phyloP scores from a whole-genome alignment of 2,329 filamentous ascomycete species.

The Torrubiellomyces zombiae region DNA sequence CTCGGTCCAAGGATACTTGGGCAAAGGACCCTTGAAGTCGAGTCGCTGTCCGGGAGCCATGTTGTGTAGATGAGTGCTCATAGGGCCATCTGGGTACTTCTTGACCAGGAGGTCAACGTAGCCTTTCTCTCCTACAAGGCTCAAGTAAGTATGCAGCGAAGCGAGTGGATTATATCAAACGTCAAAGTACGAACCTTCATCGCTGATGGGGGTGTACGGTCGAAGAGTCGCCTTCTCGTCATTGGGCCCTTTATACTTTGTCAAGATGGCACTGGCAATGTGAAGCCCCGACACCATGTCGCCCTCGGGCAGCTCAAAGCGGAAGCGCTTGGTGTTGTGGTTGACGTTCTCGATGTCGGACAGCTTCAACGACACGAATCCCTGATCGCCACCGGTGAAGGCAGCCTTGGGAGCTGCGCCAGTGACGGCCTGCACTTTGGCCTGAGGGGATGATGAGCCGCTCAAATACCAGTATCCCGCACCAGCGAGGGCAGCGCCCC shows the following conservation, averaged over 20 bases:
- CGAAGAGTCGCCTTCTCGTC: conserved; percentile 75
- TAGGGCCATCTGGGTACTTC: conserved; percentile 75
- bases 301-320: conserved; percentile 71
- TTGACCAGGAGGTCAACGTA: conserved; percentile 84
- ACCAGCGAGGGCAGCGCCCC: conserved; percentile 40
- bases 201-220: conserved; percentile 83
- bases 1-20: conserved; percentile 75
- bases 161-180: neutral
- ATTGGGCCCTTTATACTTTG: conserved; percentile 75
- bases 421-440: conserved; percentile 25
- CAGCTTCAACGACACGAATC: conserved; percentile 69
- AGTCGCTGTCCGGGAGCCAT: conserved; percentile 70
- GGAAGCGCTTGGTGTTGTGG: conserved; percentile 88
- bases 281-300: conserved; percentile 71
- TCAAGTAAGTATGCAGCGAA: neutral
- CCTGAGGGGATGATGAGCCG: conserved; percentile 36
- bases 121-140: conserved; percentile 48
- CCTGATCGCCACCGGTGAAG: conserved; percentile 75
- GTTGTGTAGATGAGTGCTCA: conserved; percentile 78
- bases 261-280: conserved; percentile 74
- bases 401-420: conserved; percentile 29
- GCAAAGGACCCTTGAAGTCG: conserved; percentile 86
- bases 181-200: conserved; percentile 42
- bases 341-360: conserved; percentile 65
- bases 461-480: conserved; percentile 40